A percentile compares a stretch with the other conserved stretches of the same genome.
Conservation (phyloP, 768 basidiomycete genomes). For the Russula abietina region DNA sequence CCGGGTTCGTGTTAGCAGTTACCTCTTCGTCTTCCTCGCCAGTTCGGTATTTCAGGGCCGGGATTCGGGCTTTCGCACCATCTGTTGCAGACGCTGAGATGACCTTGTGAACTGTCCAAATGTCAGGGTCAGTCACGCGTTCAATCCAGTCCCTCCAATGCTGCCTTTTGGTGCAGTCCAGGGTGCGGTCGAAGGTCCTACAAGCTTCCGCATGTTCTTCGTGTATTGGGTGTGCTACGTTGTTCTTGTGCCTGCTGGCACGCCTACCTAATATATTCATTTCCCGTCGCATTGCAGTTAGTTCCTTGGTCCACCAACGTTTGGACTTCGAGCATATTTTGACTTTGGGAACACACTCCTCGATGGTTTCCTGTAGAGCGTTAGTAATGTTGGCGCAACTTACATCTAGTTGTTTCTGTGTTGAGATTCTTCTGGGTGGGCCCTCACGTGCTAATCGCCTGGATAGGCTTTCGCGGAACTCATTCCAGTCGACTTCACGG, state of each 20-base stretch:
- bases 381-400: background rate
- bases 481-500: background rate
- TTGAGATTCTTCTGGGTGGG: background rate
- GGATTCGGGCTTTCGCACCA: background rate
- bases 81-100: background rate
- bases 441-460: background rate
- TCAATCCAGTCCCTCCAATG: constrained; percentile 30
- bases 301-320: constrained; percentile 12
- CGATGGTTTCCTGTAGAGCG: background rate
- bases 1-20: too few species aligned
- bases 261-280: background rate
- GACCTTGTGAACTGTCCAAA: constrained; percentile 26
- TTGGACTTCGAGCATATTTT: background rate
- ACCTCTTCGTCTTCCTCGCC: too few species aligned
- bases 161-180: constrained; percentile 25
- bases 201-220: background rate
- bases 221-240: constrained; percentile 7
- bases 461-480: background rate
- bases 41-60: too few species aligned
- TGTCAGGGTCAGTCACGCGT: background rate
- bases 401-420: background rate
- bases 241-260: background rate
- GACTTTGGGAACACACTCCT: background rate
- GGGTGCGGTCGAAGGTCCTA: constrained; percentile 18
- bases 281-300: background rate